Conservation (phyloP, 345 rosid species). For the Aquilaria yunnanensis region DNA sequence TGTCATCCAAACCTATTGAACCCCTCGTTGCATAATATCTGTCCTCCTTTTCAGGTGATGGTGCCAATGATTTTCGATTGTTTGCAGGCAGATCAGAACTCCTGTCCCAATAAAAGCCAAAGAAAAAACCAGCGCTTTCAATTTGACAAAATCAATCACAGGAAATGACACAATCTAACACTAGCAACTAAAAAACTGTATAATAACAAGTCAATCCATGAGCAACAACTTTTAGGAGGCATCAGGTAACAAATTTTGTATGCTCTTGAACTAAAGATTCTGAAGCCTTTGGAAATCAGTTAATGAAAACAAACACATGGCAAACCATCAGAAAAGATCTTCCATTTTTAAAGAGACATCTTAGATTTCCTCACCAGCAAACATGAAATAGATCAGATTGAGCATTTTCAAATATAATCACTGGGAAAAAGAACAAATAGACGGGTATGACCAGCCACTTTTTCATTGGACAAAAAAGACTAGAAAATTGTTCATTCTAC, state of each 20-base stretch:
- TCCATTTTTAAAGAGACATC: neutral
- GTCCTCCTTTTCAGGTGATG: slow-evolving; percentile 76
- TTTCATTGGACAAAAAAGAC: neutral
- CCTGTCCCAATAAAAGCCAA: slow-evolving; percentile 24
- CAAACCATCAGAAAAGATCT: neutral
- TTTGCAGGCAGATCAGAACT: slow-evolving; percentile 37
- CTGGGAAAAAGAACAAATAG: neutral
- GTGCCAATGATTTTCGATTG: slow-evolving; percentile 36
- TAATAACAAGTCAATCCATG: neutral
- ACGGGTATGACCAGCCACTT: slow-evolving; percentile 3
- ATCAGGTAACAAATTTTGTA: no score
- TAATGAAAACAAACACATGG: slow-evolving; percentile 3
- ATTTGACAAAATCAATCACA: neutral
- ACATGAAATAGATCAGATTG: neutral
- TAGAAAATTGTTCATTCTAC: neutral
- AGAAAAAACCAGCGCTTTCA: neutral
- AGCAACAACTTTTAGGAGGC: no score
- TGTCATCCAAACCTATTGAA: slow-evolving; percentile 62
- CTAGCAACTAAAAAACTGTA: no score
- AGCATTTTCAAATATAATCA: neutral
- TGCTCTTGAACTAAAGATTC: no score
- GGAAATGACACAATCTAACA: neutral
- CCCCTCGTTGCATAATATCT: slow-evolving; percentile 79
- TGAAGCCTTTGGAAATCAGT: neutral
- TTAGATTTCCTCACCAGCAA: slow-evolving; percentile 6